phyloP scores from a whole-genome alignment of 2,329 filamentous ascomycete species.

The Penicillium aurantiogriseum region DNA sequence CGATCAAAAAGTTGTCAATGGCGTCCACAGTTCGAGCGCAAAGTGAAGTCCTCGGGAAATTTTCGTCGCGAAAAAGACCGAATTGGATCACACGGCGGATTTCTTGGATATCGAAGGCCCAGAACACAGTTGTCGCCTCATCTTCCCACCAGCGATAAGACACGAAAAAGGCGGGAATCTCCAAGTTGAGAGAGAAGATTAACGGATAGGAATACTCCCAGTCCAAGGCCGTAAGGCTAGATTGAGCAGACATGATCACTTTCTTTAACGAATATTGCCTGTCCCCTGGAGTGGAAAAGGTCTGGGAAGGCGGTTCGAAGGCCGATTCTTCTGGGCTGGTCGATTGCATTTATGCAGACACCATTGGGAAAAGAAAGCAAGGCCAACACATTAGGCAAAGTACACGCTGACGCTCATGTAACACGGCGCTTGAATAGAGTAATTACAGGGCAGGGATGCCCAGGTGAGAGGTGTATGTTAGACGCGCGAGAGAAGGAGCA shows the following conservation, averaged over 20 bases:
- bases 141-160: slow-evolving; percentile 45
- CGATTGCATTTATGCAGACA: slow-evolving; percentile 22
- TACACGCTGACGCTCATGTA: slow-evolving; percentile 12
- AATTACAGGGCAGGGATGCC: slow-evolving; percentile 7
- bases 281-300: neutral
- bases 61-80: slow-evolving; percentile 36
- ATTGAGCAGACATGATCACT: slow-evolving; percentile 10
- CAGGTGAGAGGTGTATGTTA: neutral
- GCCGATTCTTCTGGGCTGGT: slow-evolving; percentile 10
- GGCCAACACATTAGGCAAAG: slow-evolving; percentile 15
- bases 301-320: slow-evolving; percentile 10
- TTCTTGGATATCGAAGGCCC: slow-evolving; percentile 39
- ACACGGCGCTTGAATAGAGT: slow-evolving; percentile 12
- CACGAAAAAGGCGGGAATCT: slow-evolving; percentile 35
- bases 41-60: slow-evolving; percentile 36
- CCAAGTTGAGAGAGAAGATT: slow-evolving; percentile 30
- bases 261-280: neutral
- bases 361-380: neutral
- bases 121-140: slow-evolving; percentile 38
- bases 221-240: slow-evolving; percentile 3
- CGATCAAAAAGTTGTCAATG: slow-evolving; percentile 35
- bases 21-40: slow-evolving; percentile 33
- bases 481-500: neutral
- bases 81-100: slow-evolving; percentile 41
- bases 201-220: slow-evolving; percentile 28